Evolutionary conservation across 2,329 filamentous ascomycete genomes (phyloP), one percentile per base, ranked within the genome.

Genomic region (Plectosphaerella sp.): DNA sequence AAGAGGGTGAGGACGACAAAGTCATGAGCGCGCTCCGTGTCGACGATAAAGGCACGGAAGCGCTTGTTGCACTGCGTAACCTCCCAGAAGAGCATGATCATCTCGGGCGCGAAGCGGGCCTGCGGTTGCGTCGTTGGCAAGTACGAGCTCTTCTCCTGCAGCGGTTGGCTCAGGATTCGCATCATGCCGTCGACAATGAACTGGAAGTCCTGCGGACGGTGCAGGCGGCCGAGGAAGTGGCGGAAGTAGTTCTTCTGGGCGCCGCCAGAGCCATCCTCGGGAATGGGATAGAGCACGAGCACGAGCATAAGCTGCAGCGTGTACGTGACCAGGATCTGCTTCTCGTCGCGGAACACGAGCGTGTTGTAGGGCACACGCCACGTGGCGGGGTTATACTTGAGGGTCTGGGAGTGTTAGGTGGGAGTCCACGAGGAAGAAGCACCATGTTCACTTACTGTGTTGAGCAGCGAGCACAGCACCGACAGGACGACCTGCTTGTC

Each of bases 11-110:
- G 76, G 12, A 97, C 83, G 49, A 97, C 80, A 69, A 97, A 97
- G 66, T 99, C 94, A 63, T 97, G 90, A 0, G 89, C 90, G 50
- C 93, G 80, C 64, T 94, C 91, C 0, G 94, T 97, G 61, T 99
- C 94, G 57, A 97, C 93, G 62, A 99, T 94, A 69, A 97, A 99
- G 1, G 91, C 91, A 33, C 94, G 82, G 72, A 99, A 99, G 54
- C 93, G 83, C 72, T 96, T 97, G 72, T 99, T 99, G 78, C 93
- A 97, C 69, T 99, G 94, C 5, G 94, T 84, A 37, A 91, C 84
- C 73, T 99, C 94, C 94, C 94, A 99, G 65, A 97, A 97, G 2
- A 99, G 78, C 81, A 97, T 94, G 51, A 97, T 86, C 74, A 95
- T 95, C 70, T 99, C 94, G 2, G 94, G 92, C 0, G 92, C 91